phyloP scores from a whole-genome alignment of 2,329 filamentous ascomycete species.

The Cercospora beticola region DNA sequence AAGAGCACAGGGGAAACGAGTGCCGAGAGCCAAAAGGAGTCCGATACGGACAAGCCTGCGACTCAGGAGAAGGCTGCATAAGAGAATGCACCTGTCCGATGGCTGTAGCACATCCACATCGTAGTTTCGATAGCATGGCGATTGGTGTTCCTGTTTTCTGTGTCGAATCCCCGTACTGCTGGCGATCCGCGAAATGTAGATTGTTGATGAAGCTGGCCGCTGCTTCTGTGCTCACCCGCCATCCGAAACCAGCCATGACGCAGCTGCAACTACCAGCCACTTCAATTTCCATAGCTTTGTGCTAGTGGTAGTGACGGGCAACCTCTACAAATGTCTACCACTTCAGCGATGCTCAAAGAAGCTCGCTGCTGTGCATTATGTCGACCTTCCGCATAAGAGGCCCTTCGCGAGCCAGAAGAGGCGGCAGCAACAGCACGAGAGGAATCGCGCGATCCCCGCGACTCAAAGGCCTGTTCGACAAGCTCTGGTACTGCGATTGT shows the following conservation, averaged over 20 bases:
- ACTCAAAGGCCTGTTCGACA: conserved; percentile 36
- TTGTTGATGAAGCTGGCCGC: no score
- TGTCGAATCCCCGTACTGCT: background rate
- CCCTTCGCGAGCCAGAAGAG: conserved; percentile 2
- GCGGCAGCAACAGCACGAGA: conserved; percentile 9
- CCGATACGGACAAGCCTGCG: background rate
- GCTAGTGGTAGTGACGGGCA: background rate
- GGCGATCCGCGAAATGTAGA: background rate
- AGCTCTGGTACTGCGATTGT: conserved; percentile 58
- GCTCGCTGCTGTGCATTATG: background rate
- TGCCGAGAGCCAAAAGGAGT: background rate
- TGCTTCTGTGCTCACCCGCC: background rate
- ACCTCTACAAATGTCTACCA: background rate
- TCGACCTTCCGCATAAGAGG: background rate
- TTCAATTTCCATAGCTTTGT: background rate
- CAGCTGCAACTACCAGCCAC: background rate
- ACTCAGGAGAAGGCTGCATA: conserved; percentile 10
- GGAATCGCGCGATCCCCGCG: background rate
- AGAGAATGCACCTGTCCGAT: background rate
- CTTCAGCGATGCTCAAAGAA: background rate
- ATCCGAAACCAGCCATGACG: background rate
- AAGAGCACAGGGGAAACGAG: background rate
- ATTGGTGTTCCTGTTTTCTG: background rate
- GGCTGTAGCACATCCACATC: background rate
- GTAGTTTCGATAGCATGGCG: background rate